Evolutionary conservation across 2,329 filamentous ascomycete species (phyloP).

Genomic region (Sarocladium strictum): DNA sequence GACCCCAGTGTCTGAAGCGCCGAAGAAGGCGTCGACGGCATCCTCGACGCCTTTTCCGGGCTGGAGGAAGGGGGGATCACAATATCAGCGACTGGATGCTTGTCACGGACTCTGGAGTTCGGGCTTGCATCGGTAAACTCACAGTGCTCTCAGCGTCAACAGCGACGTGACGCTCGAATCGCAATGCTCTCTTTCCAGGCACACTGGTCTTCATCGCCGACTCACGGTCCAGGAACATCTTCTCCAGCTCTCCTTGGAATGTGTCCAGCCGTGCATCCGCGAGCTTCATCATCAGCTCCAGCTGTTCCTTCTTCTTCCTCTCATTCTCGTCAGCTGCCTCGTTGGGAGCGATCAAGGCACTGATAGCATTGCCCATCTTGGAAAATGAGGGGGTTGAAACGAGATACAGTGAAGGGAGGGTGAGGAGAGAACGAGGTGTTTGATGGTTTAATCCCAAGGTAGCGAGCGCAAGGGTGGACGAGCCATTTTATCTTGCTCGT

Average conservation of each 20-base stretch:
- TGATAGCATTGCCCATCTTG: neutral
- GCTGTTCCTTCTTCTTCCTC: neutral
- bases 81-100: too few relatives aligned
- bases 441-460: neutral
- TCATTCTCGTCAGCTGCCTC: neutral
- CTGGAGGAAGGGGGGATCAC: neutral
- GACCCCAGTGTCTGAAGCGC: conserved; percentile 1
- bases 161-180: neutral
- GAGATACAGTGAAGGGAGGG: neutral
- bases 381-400: neutral
- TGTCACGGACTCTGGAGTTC: too few relatives aligned
- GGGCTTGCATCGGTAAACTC: neutral
- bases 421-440: neutral
- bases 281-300: neutral
- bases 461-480: neutral
- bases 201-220: neutral
- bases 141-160: neutral
- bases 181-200: neutral
- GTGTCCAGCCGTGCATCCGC: neutral
- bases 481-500: neutral
- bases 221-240: neutral
- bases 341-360: neutral
- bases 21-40: conserved; percentile 12
- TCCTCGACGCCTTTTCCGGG: neutral
- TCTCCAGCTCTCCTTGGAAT: neutral